Evolutionary conservation across 176 grass and related monocot genomes (phyloP).

Genomic region (Zoysia japonica): DNA sequence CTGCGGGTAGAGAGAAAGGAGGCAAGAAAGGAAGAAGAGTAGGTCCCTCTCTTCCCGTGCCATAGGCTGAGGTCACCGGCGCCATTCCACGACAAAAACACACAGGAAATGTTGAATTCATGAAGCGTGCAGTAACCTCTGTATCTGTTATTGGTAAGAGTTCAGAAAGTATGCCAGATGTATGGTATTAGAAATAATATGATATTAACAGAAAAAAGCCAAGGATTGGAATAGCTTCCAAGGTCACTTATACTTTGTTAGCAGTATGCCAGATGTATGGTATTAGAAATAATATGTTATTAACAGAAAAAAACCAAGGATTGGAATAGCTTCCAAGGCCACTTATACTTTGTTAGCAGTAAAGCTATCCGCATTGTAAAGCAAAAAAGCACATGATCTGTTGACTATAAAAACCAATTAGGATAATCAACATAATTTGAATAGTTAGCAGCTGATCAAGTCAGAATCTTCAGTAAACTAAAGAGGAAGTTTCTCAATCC

Average conservation of each 20-base stretch:
- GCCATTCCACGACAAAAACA: not conserved
- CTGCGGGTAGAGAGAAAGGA: too few species aligned
- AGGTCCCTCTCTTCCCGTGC: too few species aligned
- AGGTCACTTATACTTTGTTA: not conserved
- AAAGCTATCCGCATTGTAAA: slow-evolving; percentile 7
- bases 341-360: slow-evolving; percentile 6
- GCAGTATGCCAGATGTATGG: not conserved
- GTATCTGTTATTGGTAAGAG: not conserved
- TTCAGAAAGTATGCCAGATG: slow-evolving; percentile 13
- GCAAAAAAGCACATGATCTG: slow-evolving; percentile 31
- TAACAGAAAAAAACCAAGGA: not conserved
- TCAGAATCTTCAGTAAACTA: slow-evolving; percentile 17
- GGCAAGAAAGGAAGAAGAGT: too few species aligned
- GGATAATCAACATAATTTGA: slow-evolving; percentile 32
- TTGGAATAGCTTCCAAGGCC: not conserved
- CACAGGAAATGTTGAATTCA: not conserved
- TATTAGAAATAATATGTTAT: not conserved
- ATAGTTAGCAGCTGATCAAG: slow-evolving; percentile 14
- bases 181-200: not conserved
- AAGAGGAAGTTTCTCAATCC: slow-evolving; percentile 1
- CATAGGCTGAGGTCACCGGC: too few species aligned
- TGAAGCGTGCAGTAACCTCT: not conserved
- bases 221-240: not conserved
- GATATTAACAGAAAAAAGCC: not conserved
- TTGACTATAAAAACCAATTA: slow-evolving; percentile 22